A percentile compares a stretch with the other conserved stretches of the same genome.
Evolutionary conservation across 1,284 basidiomycete species (phyloP).

Genomic region (Coniophora puteana): DNA sequence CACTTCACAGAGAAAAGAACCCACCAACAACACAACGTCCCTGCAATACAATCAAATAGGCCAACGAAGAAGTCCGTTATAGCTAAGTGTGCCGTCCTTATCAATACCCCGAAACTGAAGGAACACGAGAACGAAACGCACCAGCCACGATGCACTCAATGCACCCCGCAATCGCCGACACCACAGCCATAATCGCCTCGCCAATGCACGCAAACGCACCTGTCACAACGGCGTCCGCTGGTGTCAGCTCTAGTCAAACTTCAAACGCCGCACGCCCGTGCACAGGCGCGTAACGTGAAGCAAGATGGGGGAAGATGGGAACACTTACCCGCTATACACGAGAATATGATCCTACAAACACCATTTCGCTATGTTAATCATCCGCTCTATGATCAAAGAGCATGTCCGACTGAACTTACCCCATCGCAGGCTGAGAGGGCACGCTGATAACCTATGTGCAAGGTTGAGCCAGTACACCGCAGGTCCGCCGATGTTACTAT

Average conservation of each 20-base stretch:
- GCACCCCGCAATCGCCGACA: constrained; percentile 34
- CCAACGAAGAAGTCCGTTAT: constrained; percentile 33
- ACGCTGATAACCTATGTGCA: too few species aligned
- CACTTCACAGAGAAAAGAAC: not conserved
- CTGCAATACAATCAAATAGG: constrained; percentile 22
- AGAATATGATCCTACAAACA: constrained; percentile 28
- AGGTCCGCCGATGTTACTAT: too few species aligned
- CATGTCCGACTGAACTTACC: too few species aligned
- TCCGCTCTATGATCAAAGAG: too few species aligned
- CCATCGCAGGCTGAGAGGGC: too few species aligned
- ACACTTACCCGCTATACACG: constrained; percentile 29
- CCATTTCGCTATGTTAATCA: too few species aligned
- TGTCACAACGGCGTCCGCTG: too few species aligned
- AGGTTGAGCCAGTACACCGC: too few species aligned
- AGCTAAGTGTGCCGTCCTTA: constrained; percentile 18
- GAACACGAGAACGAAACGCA: constrained; percentile 17
- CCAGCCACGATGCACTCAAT: constrained; percentile 42
- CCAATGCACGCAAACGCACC: constrained; percentile 41
- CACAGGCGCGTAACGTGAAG: not conserved
- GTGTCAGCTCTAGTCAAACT: too few species aligned
- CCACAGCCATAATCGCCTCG: constrained; percentile 34
- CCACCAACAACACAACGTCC: constrained; percentile 20
- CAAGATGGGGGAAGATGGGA: too few species aligned
- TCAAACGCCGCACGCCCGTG: too few species aligned
- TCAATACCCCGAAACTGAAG: not conserved